Base-by-base conservation (phyloP, 139 green algal species). In the Coccomyxa sp. region DNA sequence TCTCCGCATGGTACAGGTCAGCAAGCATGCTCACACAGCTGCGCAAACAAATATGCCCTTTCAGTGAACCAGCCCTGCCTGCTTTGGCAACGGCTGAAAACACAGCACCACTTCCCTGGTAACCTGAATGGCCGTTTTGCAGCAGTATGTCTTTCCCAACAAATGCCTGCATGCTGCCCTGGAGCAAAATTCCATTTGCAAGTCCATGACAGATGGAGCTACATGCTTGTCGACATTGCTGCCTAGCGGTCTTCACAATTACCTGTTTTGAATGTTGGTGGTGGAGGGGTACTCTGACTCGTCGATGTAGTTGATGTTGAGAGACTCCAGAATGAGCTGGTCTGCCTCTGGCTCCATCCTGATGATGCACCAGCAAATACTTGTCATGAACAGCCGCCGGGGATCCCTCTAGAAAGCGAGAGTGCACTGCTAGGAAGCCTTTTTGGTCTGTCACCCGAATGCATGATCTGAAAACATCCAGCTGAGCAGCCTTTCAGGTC, bases 11-110 rank as follows among this genome's bases (percentile, higher is more conserved):
- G 66, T 83, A 92, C 81, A 94, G 76, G 45, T 89, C 28, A 12
- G 88, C 89, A 81, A 94, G 77, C 81, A 93, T 93, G 18, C 51
- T 28, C 14, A 92, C 88, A 75, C 88, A 88, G 31, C 86, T 87
- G 81, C 21, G 78, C 17, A 77, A 13, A 51, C 3, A 51, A 51
- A 51, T 51, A 51, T 51, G 3, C 7, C 7, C 38, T 51, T n/a
- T 51, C 57, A 51, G n/a, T 45, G 12, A 13, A 59, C 18, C 13
- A 82, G 60, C 28, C 13, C 51, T 57, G 28, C 7, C 17, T 23
- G 57, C 51, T 7, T 14, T 76, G 57, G n/a, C n/a, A n/a, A n/a
- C n/a, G n/a, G n/a, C 51, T 63, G 0, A 30, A 15, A 30, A 59
- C 17, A 32, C 60, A 30, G 59, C 31, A 13, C 67, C 79, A 71